A percentile compares a stretch with the other conserved stretches of the same genome.
Conservation (phyloP, 1,284 basidiomycete genomes). For the Mixia osmundae region DNA sequence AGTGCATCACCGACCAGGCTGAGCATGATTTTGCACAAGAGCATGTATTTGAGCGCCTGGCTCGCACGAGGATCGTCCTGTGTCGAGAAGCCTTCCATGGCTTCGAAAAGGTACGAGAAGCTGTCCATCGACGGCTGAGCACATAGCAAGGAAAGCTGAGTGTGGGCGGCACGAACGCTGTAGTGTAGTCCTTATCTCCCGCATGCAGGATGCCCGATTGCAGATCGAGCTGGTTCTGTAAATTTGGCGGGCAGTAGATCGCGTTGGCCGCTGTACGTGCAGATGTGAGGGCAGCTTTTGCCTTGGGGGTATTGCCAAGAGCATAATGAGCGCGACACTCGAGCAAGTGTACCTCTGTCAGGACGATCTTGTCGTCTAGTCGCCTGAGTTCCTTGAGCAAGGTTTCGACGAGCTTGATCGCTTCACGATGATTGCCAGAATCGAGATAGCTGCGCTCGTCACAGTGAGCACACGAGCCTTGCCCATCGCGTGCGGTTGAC, state of each 20-base stretch:
- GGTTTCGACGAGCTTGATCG: conserved; percentile 56
- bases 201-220: conserved; percentile 82
- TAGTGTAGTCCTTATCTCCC: conserved; percentile 94
- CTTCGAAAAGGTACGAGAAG: conserved; percentile 94
- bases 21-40: conserved; percentile 94
- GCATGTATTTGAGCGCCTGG: conserved; percentile 88
- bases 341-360: conserved; percentile 86
- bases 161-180: conserved; percentile 28
- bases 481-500: conserved; percentile 18
- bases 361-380: conserved; percentile 90
- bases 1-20: conserved; percentile 39
- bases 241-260: conserved; percentile 84
- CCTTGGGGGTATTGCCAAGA: conserved; percentile 71
- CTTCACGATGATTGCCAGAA: conserved; percentile 48
- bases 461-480: neutral
- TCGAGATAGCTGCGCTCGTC: conserved; percentile 40
- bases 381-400: conserved; percentile 75
- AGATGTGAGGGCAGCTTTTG: conserved; percentile 87
- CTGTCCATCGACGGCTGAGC: conserved; percentile 11
- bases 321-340: conserved; percentile 80
- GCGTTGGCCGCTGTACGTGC: conserved; percentile 85
- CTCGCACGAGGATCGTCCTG: conserved; percentile 35
- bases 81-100: conserved; percentile 66
- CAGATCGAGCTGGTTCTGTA: conserved; percentile 79
- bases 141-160: neutral